phyloP scores from a whole-genome alignment of 176 grass and related monocot species.

The Oryza coarctata region DNA sequence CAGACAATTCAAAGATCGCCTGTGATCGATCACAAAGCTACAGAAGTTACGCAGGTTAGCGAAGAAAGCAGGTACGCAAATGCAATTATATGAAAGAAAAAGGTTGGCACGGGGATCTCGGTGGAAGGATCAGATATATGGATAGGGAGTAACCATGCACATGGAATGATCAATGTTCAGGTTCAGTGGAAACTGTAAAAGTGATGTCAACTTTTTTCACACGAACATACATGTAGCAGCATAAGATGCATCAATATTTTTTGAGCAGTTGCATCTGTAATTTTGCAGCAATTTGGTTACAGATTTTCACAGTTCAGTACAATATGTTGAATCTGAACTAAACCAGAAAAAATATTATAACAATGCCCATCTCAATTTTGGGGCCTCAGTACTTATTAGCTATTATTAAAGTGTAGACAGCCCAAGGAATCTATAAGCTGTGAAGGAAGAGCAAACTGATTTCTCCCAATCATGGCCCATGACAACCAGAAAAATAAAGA shows the following conservation, averaged over 20 bases:
- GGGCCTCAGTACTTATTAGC: slow-evolving; percentile 42
- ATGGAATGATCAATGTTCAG: slow-evolving; percentile 44
- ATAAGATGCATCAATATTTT: not conserved
- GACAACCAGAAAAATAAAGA: not conserved
- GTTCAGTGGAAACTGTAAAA: slow-evolving; percentile 29
- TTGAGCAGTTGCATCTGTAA: not conserved
- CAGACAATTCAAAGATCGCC: slow-evolving; percentile 32
- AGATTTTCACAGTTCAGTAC: not conserved
- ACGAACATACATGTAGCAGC: not conserved
- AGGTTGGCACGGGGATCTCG: slow-evolving; percentile 34
- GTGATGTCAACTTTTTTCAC: slow-evolving; percentile 28
- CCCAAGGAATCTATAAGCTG: slow-evolving; percentile 49
- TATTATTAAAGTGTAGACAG: slow-evolving; percentile 45
- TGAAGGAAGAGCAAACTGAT: slow-evolving; percentile 47
- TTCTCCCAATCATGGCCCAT: slow-evolving; percentile 36
- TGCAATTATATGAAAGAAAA: slow-evolving; percentile 36
- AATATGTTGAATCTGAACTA: not conserved
- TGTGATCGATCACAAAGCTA: slow-evolving; percentile 8
- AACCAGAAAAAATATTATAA: slow-evolving; percentile 1
- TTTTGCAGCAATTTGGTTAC: not conserved
- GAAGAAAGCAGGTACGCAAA: not conserved
- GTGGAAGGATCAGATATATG: slow-evolving; percentile 36
- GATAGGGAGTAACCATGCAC: slow-evolving; percentile 21
- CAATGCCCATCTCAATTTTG: slow-evolving; percentile 20
- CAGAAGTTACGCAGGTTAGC: slow-evolving; percentile 2